These are phyloP conservation scores for Shiraia sp. DNA, from an alignment of 2,329 filamentous ascomycete species.

Conservation along the genomic window DNA sequence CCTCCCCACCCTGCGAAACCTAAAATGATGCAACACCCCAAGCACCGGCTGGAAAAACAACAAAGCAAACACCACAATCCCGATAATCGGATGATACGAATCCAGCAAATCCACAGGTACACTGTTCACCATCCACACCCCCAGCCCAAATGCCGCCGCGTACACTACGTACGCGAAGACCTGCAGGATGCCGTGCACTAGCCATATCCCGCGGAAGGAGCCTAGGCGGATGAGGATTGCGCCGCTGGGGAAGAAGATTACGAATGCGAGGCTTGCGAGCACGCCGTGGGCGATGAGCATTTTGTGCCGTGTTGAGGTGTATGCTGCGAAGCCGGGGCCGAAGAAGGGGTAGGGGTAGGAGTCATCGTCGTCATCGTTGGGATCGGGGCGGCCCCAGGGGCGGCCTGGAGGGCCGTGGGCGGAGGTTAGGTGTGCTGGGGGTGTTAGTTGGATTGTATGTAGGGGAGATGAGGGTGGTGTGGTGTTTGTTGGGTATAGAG, in stretches of 20 bases:
- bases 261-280: conserved; percentile 49
- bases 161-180: conserved; percentile 53
- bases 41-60: conserved; percentile 60
- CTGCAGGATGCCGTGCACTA: conserved; percentile 53
- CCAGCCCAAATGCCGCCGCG: conserved; percentile 56
- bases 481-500: no score
- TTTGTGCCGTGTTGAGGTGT: conserved; percentile 12
- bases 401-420: no score
- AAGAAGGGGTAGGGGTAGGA: conserved; percentile 3
- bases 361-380: conserved; percentile 4
- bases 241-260: conserved; percentile 50
- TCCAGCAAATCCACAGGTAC: conserved; percentile 25
- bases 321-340: conserved; percentile 10
- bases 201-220: conserved; percentile 47
- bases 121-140: conserved; percentile 53
- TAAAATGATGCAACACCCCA: conserved; percentile 56
- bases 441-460: no score
- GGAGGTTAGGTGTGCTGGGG: no score
- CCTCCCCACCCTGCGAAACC: conserved; percentile 51
- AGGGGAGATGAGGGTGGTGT: no score
- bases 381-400: no score
- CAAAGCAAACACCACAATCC: conserved; percentile 53
- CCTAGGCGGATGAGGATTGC: conserved; percentile 49
- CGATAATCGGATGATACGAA: conserved; percentile 57
- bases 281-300: conserved; percentile 47